Percentiles rank a stretch among this genome's conserved stretches.
Evolutionary conservation across 345 rosid genomes (phyloP).

Genomic region (Nephelium lappaceum): DNA sequence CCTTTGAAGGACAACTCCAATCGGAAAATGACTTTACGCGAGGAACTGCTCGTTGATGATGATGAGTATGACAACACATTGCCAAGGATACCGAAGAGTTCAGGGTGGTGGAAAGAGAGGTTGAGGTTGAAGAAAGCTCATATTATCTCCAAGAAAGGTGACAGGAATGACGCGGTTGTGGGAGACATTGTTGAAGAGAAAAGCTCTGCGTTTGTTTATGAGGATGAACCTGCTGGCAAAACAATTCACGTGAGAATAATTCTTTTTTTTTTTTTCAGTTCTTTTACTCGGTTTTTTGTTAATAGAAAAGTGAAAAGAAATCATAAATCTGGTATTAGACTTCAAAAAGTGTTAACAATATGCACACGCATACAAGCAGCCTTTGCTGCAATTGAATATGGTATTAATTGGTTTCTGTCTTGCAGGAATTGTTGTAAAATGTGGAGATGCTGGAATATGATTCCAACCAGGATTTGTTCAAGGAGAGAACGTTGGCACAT

Average conservation of each 20-base stretch:
- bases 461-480: background rate
- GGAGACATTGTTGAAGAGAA: conserved; percentile 49
- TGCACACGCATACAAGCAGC: background rate
- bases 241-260: conserved; percentile 28
- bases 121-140: conserved; percentile 43
- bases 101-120: conserved; percentile 63
- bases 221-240: conserved; percentile 23
- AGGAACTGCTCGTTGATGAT: conserved; percentile 56
- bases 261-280: background rate
- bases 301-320: background rate
- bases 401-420: background rate
- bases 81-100: conserved; percentile 36
- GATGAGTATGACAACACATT: conserved; percentile 19
- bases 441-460: conserved; percentile 9
- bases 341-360: background rate
- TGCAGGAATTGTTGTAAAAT: conserved; percentile 10
- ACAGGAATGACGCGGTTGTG: conserved; percentile 28
- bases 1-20: conserved; percentile 53
- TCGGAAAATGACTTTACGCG: conserved; percentile 62
- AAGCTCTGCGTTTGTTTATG: conserved; percentile 19
- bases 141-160: conserved; percentile 26
- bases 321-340: background rate
- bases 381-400: background rate
- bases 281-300: background rate
- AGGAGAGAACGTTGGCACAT: background rate